Conservation (phyloP, 1,284 basidiomycete species). For the Melampsora occidentalis region DNA sequence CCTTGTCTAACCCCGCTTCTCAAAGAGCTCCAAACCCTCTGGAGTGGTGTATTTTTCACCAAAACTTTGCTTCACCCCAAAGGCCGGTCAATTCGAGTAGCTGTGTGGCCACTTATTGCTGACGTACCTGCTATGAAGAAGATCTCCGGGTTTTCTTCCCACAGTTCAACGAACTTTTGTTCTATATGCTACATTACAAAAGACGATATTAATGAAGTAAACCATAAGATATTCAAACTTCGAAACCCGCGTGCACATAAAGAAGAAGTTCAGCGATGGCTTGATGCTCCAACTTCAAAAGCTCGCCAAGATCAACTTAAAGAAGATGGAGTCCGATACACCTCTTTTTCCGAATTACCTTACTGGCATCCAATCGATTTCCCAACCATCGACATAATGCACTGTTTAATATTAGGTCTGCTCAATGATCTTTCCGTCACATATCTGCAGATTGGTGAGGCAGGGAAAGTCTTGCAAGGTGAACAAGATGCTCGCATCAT, state of each 20-base stretch:
- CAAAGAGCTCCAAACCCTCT: conserved; percentile 51
- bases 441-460: no score
- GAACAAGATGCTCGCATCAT: no score
- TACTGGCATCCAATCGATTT: conserved; percentile 23
- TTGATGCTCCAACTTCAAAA: no score
- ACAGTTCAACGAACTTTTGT: conserved; percentile 9
- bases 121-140: conserved; percentile 19
- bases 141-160: background rate
- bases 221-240: background rate
- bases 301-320: background rate
- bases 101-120: conserved; percentile 13
- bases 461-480: no score
- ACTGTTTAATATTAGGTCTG: conserved; percentile 10
- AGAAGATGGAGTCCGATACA: conserved; percentile 8
- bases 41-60: conserved; percentile 43
- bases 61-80: conserved; percentile 23
- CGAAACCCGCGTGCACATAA: background rate
- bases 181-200: conserved; percentile 11
- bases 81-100: conserved; percentile 2
- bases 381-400: conserved; percentile 15
- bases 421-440: background rate
- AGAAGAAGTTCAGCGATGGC: no score
- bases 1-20: conserved; percentile 51
- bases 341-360: conserved; percentile 1
- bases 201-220: conserved; percentile 8